A percentile compares a stretch with the other conserved stretches of the same genome.
Evolutionary conservation across 441 rosid species (phyloP).

Genomic region (Gossypium trilobum): DNA sequence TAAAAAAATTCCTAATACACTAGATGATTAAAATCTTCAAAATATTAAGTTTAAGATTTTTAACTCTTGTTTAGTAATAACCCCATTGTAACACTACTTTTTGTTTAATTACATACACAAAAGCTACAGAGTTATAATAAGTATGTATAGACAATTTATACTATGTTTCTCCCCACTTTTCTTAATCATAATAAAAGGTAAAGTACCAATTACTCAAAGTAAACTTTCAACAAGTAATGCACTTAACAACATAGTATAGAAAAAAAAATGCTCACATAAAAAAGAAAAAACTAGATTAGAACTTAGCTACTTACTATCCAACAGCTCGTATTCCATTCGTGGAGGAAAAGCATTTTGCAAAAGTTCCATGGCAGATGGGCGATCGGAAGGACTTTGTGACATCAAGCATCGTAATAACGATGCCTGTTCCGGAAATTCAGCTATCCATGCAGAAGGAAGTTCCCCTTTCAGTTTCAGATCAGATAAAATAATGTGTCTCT

Average conservation of each 20-base stretch:
- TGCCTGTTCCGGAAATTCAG: slow-evolving; percentile 86
- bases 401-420: slow-evolving; percentile 58
- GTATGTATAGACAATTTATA: background rate
- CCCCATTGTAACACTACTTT: background rate
- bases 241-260: background rate
- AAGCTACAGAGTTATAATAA: background rate
- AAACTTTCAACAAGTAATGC: background rate
- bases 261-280: slow-evolving; percentile 3
- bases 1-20: background rate
- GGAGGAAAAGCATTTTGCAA: slow-evolving; percentile 80
- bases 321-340: slow-evolving; percentile 77
- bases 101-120: background rate
- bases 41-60: background rate
- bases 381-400: slow-evolving; percentile 94
- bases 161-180: background rate
- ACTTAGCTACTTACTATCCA: slow-evolving; percentile 60
- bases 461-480: slow-evolving; percentile 82
- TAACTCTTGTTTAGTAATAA: background rate
- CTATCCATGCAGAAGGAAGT: slow-evolving; percentile 70
- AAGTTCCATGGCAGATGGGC: slow-evolving; percentile 89
- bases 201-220: background rate
- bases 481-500: slow-evolving; percentile 58
- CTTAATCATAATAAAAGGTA: background rate
- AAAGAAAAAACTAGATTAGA: background rate
- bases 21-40: background rate